These are phyloP conservation scores for Botryotinia narcissicola DNA, from an alignment of 2,329 filamentous ascomycete genomes.

Conservation along the genomic window DNA sequence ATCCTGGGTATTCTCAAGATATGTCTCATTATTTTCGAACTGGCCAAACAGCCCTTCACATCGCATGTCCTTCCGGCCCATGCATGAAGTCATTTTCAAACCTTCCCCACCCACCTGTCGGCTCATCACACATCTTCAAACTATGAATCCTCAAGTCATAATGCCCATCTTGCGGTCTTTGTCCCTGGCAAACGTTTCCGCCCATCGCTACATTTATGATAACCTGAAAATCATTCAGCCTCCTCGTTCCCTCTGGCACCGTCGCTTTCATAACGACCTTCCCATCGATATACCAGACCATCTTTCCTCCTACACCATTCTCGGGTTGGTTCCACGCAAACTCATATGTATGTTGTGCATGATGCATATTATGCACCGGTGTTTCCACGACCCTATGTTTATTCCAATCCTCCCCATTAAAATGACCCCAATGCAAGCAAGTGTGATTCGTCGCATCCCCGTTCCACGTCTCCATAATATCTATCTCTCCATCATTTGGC, in stretches of 20 bases:
- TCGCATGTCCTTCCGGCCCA: constrained; percentile 21
- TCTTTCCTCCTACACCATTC: constrained; percentile 43
- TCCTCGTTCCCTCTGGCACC: constrained; percentile 52
- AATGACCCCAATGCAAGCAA: constrained; percentile 59
- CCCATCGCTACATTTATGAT: constrained; percentile 63
- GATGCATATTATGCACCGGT: constrained; percentile 47
- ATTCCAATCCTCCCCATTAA: constrained; percentile 51
- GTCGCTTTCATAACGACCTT: constrained; percentile 54
- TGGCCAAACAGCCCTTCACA: not conserved
- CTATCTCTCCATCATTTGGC: constrained; percentile 59
- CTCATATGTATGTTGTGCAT: constrained; percentile 50
- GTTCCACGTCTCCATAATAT: constrained; percentile 63
- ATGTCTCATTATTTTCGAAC: not conserved
- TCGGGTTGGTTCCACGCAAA: constrained; percentile 55
- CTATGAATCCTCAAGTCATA: constrained; percentile 57
- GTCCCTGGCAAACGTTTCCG: constrained; percentile 55
- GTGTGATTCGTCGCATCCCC: constrained; percentile 53
- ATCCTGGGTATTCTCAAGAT: not conserved
- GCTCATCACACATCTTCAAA: constrained; percentile 52
- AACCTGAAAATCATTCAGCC: constrained; percentile 55
- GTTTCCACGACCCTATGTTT: constrained; percentile 58
- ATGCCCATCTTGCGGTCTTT: constrained; percentile 49
- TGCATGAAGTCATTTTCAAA: constrained; percentile 52
- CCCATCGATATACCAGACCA: constrained; percentile 61
- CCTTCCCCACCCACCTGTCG: constrained; percentile 52